phyloP scores from a whole-genome alignment of 306 rosid genomes.

The Ochetophila trinervis region DNA sequence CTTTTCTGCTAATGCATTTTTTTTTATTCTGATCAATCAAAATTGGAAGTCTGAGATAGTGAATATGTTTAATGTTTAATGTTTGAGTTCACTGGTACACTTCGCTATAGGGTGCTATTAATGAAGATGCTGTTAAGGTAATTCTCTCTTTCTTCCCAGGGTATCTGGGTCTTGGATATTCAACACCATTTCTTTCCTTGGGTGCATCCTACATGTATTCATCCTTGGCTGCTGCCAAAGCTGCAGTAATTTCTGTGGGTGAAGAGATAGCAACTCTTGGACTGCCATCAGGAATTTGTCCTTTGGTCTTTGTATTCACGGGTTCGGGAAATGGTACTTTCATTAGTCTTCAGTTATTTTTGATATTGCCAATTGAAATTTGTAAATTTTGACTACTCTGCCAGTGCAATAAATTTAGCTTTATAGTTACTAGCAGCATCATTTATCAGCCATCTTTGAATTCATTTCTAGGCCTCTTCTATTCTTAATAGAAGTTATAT shows the following conservation, averaged over 20 bases:
- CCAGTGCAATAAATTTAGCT: too few species aligned
- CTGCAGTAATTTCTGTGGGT: conserved; percentile 82
- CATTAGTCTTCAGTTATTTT: too few species aligned
- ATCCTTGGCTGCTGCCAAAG: conserved; percentile 85
- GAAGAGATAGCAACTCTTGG: conserved; percentile 78
- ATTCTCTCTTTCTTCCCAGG: conserved; percentile 32
- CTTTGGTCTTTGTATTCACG: conserved; percentile 71
- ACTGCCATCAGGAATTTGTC: conserved; percentile 71
- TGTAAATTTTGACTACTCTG: too few species aligned
- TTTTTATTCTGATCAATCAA: too few species aligned
- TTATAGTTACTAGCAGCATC: too few species aligned
- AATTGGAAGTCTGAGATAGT: not conserved
- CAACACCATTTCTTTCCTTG: conserved; percentile 79
- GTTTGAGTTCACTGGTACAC: not conserved
- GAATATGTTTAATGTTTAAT: not conserved
- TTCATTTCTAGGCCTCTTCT: too few species aligned
- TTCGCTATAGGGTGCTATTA: too few species aligned
- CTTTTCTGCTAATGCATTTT: not conserved
- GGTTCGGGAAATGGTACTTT: conserved; percentile 78
- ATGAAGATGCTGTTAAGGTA: not conserved
- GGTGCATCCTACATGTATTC: conserved; percentile 87
- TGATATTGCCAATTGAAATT: too few species aligned
- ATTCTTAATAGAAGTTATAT: too few species aligned
- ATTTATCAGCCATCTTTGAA: too few species aligned
- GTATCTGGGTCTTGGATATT: conserved; percentile 73